Evolutionary conservation across 805 yeast species (phyloP).

Genomic region (Kregervanrija delftensis): DNA sequence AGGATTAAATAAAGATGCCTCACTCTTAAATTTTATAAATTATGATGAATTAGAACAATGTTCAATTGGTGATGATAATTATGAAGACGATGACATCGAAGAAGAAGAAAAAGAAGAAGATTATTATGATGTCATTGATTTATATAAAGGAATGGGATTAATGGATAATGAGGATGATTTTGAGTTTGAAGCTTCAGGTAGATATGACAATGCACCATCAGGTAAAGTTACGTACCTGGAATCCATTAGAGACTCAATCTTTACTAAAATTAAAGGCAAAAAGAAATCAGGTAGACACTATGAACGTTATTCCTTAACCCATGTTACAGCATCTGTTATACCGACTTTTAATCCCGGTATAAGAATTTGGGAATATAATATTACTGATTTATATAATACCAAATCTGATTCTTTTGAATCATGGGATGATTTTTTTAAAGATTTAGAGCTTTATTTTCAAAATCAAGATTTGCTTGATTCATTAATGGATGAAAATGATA

Average conservation of each 20-base stretch:
- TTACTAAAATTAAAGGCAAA: slow-evolving; percentile 41
- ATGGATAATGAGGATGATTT: slow-evolving; percentile 2
- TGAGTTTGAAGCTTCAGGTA: slow-evolving; percentile 14
- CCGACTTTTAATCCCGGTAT: slow-evolving; percentile 84
- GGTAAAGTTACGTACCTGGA: slow-evolving; percentile 61
- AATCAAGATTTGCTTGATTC: slow-evolving; percentile 5
- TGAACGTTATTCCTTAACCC: slow-evolving; percentile 64
- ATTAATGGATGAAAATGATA: slow-evolving; percentile 6
- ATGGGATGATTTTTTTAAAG: slow-evolving; percentile 9
- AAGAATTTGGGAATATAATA: slow-evolving; percentile 82
- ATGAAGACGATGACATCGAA: slow-evolving; percentile 17
- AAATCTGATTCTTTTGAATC: not conserved
- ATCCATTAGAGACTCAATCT: slow-evolving; percentile 47
- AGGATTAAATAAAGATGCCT: slow-evolving; percentile 19
- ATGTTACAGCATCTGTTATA: slow-evolving; percentile 65
- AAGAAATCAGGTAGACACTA: slow-evolving; percentile 36
- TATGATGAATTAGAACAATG: slow-evolving; percentile 23
- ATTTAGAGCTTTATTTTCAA: slow-evolving; percentile 5
- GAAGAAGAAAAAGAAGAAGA: slow-evolving; percentile 17
- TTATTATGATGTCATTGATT: slow-evolving; percentile 17
- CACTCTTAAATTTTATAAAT: slow-evolving; percentile 7
- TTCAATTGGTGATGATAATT: slow-evolving; percentile 8
- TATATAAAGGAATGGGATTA: slow-evolving; percentile 13
- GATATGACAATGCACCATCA: slow-evolving; percentile 58
- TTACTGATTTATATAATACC: slow-evolving; percentile 40